Conservation (phyloP, 1,139 yeast genomes). For the Pichia sp. region DNA sequence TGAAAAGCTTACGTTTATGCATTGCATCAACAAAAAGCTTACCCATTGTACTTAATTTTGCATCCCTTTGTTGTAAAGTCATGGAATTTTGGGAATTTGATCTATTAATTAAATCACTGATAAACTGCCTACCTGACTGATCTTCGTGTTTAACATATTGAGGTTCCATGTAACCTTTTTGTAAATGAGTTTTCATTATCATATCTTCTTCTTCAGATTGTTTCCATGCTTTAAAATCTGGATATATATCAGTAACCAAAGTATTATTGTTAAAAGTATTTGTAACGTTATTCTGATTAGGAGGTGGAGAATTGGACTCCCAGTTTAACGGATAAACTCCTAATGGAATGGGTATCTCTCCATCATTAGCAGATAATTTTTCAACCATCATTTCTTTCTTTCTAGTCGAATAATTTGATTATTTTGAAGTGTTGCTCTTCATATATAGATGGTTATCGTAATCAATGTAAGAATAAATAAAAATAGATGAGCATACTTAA, state of each 20-base stretch:
- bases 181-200: conserved; percentile 43
- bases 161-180: conserved; percentile 53
- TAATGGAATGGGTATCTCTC: conserved; percentile 29
- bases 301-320: conserved; percentile 8
- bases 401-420: not conserved
- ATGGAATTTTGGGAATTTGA: not conserved
- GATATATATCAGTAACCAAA: conserved; percentile 33
- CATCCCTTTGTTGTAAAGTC: not conserved
- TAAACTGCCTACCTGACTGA: conserved; percentile 45
- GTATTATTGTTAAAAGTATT: not conserved
- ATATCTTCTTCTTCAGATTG: conserved; percentile 54
- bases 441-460: no score
- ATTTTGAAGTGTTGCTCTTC: no score
- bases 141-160: conserved; percentile 55
- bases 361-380: conserved; percentile 12
- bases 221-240: conserved; percentile 78
- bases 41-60: conserved; percentile 29
- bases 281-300: not conserved
- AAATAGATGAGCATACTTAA: no score
- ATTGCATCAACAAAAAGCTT: conserved; percentile 57
- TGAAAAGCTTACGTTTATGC: conserved; percentile 57
- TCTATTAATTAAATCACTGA: conserved; percentile 32
- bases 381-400: conserved; percentile 1
- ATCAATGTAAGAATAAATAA: no score
- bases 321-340: conserved; percentile 33